phyloP scores from a whole-genome alignment of 768 basidiomycete genomes.

The Lepiota venenata region DNA sequence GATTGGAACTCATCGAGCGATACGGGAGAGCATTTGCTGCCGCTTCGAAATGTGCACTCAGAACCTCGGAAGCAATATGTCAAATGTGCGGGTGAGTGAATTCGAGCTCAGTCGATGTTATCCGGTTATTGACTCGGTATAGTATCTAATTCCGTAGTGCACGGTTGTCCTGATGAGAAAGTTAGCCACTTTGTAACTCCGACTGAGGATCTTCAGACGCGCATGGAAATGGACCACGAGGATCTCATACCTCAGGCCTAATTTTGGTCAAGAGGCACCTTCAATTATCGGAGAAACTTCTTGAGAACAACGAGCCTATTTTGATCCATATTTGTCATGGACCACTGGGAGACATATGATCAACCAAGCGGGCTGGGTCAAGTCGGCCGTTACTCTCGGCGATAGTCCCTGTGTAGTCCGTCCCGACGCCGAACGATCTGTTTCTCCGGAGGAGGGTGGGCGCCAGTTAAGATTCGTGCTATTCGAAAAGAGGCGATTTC shows the following conservation, averaged over 20 bases:
- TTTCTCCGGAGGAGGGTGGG: neutral
- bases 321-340: neutral
- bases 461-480: too few species aligned
- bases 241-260: neutral
- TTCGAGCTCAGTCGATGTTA: too few species aligned
- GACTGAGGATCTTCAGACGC: neutral
- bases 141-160: neutral
- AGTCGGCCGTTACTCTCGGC: neutral
- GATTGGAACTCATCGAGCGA: slow-evolving; percentile 1
- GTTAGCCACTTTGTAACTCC: neutral
- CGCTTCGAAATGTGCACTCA: neutral
- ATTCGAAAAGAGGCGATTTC: neutral
- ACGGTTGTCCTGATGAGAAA: neutral
- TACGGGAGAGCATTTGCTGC: neutral
- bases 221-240: neutral
- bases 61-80: slow-evolving; percentile 11
- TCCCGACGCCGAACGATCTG: neutral
- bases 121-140: too few species aligned
- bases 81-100: neutral
- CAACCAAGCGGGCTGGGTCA: neutral
- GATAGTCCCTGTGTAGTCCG: slow-evolving; percentile 3
- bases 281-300: slow-evolving; percentile 9
- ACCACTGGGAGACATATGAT: neutral
- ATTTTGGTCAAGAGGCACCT: neutral
- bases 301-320: slow-evolving; percentile 4